Base-by-base conservation (phyloP, 2,329 filamentous ascomycete genomes). In the Fusarium sp. region DNA sequence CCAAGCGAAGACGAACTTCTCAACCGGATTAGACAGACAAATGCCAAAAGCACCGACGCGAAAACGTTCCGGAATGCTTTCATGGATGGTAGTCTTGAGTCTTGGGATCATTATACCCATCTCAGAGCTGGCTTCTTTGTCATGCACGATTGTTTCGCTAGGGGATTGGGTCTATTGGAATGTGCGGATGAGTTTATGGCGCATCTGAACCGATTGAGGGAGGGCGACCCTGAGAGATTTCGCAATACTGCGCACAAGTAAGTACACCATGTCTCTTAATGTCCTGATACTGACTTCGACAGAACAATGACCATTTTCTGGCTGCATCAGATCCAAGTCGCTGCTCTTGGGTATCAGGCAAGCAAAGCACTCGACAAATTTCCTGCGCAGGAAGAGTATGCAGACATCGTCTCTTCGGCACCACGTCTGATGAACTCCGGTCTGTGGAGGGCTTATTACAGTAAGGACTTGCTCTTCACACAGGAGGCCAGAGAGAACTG, bases 301-400 rank as follows among this genome's bases (percentile, higher is more conserved):
- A 78, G 76, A 5, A 78, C 76, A 3, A 77, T 80, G 75, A 80
- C 79, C 0, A 62, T 76, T 5, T 80, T 80, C 48, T 80, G 79
- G 75, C 70, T 80, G 4, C 67, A 78, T 21, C 76, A 78, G n/a
- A 75, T 80, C 1, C 76, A 78, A 18, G 54, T 76, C 4, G 75
- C 79, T 3, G 70, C 78, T 10, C 59, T 76, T 3, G 66, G 68
- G 13, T 76, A 75, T 50, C 72, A 74, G 43, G 50, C 71, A 5
- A 49, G 63, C 10, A 54, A 65, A 3, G 23, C 51, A 14, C 28
- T 56, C 3, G 27, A 34, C 3, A 53, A 63, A 3, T 68, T 75
- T 5, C 71, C 74, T 4, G 21, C 59, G 0, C 62, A 48, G 3
- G 51, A 60, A 7, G 70, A 66, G 25, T 80, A 78, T 14, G 68